Base-by-base conservation (phyloP, 176 grass and related monocot genomes). In the Juncus effusus region DNA sequence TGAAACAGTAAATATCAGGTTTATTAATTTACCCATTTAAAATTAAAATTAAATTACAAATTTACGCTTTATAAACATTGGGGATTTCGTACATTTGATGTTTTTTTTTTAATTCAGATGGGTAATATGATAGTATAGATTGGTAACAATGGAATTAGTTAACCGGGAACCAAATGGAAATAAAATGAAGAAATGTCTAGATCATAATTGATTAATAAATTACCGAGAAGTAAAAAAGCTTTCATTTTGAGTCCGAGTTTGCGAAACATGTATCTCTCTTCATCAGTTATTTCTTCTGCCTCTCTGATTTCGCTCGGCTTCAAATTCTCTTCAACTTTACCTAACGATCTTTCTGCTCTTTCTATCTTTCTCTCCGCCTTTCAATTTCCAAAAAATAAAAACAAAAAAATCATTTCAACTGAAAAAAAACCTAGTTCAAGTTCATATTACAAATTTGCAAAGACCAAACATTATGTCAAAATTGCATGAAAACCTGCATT, bases 211-310 rank as follows among this genome's bases (percentile, higher is more conserved):
- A 3, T 65, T 50, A 52, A 7, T 50, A 36, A 7, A 16, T 13
- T 68, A 97, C 93, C 93, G 64, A 97, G 88, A 10, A 91, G 88
- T 42, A 97, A 64, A 79, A 78, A 91, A 37, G 93, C 85, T 63
- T 97, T 97, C 93, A 97, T 97, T 75, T 85, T 88, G 70, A 92
- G 60, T 67, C 88, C 88, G 76, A 97, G 88, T 67, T 91, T 89
- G 64, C 93, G 80, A 69, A 97, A 97, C 82, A 97, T 91, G 63
- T 85, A 97, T 59, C 88, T 79, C 80, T 97, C 93, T 76, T 97
- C 88, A 77, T 97, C 88, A 28, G 93, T 97, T 78, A 97, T 89
- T 67, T 74, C 86, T 78, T 97, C 82, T 44, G 65, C 69, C 6
- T 67, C 79, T 74, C 64, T 62, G 44, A 37, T 51, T 72, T 83